Evolutionary conservation across 2,329 filamentous ascomycete genomes (phyloP), one percentile per base, ranked within the genome.

Genomic region (Pseudogymnoascus sp.): DNA sequence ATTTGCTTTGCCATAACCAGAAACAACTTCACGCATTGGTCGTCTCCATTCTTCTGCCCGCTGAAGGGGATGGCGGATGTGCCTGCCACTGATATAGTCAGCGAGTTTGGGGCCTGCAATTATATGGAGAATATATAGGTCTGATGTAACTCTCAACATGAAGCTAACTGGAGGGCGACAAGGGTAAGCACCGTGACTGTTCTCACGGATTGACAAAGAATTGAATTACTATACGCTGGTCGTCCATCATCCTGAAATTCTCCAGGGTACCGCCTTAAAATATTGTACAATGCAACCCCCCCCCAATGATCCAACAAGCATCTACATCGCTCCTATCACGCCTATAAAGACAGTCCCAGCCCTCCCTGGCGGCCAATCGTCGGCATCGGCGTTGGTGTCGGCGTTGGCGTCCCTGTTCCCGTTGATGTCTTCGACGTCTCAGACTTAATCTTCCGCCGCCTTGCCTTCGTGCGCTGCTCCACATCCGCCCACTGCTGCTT

Each of bases 401-500:
- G 25, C 7, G 46, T 50, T 16, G 23, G 46, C 14, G 46, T 53
- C n/a, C 25, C 46, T 12, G 46, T 53, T 3, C 38, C 38, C 18
- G 42, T 46, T 23, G 42, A 14, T 11, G 5, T 23, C 18, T 10
- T 25, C 25, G 46, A 31, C 3, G 46, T 11, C n/a, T 60, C 34
- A 1, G 34, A 23, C 56, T 28, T 38, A 23, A 37, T 5, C 12
- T 59, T 63, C 21, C 60, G 66, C 64, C 68, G 67, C 62, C 68
- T 63, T 18, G 66, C 68, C 60, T 68, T 72, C 6, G 70, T 68
- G n/a, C 65, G 65, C 63, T 77, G 76, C 73, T 82, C 82, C 31
- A 85, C 75, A 14, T 75, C 72, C 8, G 78, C 74, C 79, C 84
- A 88, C 69, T 87, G 84, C 34, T 80, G 73, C 73, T 86, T 87